Evolutionary conservation across 768 basidiomycete genomes (phyloP).

Genomic region (Tubosaeta sp.): DNA sequence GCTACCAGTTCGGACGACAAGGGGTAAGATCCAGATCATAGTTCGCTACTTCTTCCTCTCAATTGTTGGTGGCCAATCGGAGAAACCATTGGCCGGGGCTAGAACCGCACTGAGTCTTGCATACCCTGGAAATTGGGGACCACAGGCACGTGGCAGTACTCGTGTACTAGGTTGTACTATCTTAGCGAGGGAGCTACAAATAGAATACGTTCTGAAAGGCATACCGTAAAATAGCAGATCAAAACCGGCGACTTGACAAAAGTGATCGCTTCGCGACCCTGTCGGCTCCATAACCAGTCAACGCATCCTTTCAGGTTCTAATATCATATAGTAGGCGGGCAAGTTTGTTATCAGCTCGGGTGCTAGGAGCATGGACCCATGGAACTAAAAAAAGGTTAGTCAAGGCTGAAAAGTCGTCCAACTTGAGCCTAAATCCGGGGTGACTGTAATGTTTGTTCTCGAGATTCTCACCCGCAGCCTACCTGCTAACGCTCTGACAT

Average conservation of each 20-base stretch:
- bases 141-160: not conserved
- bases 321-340: too few relatives aligned
- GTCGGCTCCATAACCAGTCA: too few relatives aligned
- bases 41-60: not conserved
- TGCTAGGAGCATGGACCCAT: too few relatives aligned
- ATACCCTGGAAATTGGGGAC: not conserved
- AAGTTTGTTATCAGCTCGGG: too few relatives aligned
- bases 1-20: not conserved
- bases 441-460: not conserved
- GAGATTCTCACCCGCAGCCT: not conserved
- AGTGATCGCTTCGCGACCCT: not conserved
- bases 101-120: not conserved
- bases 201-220: not conserved
- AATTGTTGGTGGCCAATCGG: too few relatives aligned
- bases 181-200: not conserved
- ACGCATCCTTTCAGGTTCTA: too few relatives aligned
- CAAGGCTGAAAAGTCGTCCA: not conserved
- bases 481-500: too few relatives aligned
- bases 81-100: not conserved
- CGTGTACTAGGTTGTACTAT: not conserved
- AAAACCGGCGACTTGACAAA: not conserved
- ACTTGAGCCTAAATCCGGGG: not conserved
- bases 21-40: slow-evolving; percentile 3
- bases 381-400: too few relatives aligned
- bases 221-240: not conserved